Evolutionary conservation across 176 grass and related monocot genomes (phyloP).

Genomic region (Triticum monococcum): DNA sequence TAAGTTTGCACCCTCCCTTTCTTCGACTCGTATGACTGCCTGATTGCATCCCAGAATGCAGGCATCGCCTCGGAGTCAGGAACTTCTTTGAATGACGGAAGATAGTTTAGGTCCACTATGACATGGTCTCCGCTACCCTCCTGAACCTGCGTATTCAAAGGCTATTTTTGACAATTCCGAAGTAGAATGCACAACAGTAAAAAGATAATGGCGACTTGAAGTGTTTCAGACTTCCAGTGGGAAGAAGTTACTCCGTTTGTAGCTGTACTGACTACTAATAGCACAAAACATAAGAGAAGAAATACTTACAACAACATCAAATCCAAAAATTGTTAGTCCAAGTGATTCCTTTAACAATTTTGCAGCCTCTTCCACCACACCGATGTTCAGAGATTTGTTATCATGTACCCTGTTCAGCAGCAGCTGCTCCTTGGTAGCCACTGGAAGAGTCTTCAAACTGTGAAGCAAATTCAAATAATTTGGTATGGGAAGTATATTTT

Average conservation of each 20-base stretch:
- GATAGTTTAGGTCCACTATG: slow-evolving; percentile 94
- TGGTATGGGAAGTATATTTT: neutral
- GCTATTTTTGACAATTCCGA: neutral
- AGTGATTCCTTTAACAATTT: slow-evolving; percentile 59
- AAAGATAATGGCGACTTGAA: neutral
- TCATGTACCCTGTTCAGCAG: slow-evolving; percentile 24
- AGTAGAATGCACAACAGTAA: neutral
- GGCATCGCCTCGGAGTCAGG: slow-evolving; percentile 64
- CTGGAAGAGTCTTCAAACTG: slow-evolving; percentile 93
- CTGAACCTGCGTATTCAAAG: slow-evolving; percentile 61
- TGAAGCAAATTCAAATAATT: neutral
- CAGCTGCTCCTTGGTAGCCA: slow-evolving; percentile 64
- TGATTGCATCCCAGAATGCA: slow-evolving; percentile 85
- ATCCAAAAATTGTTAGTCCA: slow-evolving; percentile 92
- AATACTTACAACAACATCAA: slow-evolving; percentile 92
- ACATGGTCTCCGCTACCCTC: slow-evolving; percentile 82
- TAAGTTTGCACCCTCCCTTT: slow-evolving; percentile 25
- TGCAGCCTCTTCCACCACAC: slow-evolving; percentile 60
- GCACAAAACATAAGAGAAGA: slow-evolving; percentile 20
- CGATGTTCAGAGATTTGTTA: slow-evolving; percentile 38
- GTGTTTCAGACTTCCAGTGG: neutral
- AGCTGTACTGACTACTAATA: neutral
- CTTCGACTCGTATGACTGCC: slow-evolving; percentile 39
- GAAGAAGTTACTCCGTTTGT: neutral
- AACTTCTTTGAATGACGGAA: slow-evolving; percentile 95